A percentile compares a stretch with the other conserved stretches of the same genome.
Evolutionary conservation across 495 filamentous ascomycete genomes (phyloP).

Genomic region (Melanomma pulvis-pyrius): DNA sequence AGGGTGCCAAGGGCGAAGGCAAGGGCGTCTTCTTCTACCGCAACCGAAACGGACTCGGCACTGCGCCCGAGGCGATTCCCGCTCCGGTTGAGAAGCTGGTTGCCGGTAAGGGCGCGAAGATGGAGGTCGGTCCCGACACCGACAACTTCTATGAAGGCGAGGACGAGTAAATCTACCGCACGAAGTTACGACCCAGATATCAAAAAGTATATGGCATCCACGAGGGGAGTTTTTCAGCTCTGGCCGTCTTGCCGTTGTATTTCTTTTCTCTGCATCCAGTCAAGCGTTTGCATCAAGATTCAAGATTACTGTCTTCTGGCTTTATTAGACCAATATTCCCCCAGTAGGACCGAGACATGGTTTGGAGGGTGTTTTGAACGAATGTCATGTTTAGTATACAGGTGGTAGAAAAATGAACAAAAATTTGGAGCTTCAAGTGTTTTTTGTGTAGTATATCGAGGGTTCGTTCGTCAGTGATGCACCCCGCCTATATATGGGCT

Average conservation of each 20-base stretch:
- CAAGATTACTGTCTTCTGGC: not conserved
- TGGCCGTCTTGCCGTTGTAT: not conserved
- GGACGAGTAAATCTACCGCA: slow-evolving; percentile 19
- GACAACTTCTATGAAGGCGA: slow-evolving; percentile 11
- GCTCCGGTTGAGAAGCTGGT: slow-evolving; percentile 30
- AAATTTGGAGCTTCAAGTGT: not conserved
- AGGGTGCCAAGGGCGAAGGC: slow-evolving; percentile 55
- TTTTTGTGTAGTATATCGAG: not conserved
- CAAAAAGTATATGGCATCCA: not conserved
- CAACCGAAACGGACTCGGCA: slow-evolving; percentile 64
- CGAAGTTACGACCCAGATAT: slow-evolving; percentile 5
- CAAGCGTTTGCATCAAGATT: slow-evolving; percentile 6
- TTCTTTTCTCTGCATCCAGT: slow-evolving; percentile 4
- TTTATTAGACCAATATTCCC: slow-evolving; percentile 24
- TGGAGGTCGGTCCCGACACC: slow-evolving; percentile 36
- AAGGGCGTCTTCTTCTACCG: slow-evolving; percentile 73
- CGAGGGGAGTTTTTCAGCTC: slow-evolving; percentile 1
- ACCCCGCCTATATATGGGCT: not conserved
- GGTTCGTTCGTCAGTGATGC: not conserved
- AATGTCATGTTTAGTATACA: not conserved
- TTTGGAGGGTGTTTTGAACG: slow-evolving; percentile 9
- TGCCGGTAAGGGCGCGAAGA: slow-evolving; percentile 32
- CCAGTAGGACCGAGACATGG: slow-evolving; percentile 2
- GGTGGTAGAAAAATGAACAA: slow-evolving; percentile 3
- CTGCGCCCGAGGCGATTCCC: slow-evolving; percentile 39